Evolutionary conservation across 2,329 filamentous ascomycete genomes (phyloP).

Genomic region (Nakataea oryzae): DNA sequence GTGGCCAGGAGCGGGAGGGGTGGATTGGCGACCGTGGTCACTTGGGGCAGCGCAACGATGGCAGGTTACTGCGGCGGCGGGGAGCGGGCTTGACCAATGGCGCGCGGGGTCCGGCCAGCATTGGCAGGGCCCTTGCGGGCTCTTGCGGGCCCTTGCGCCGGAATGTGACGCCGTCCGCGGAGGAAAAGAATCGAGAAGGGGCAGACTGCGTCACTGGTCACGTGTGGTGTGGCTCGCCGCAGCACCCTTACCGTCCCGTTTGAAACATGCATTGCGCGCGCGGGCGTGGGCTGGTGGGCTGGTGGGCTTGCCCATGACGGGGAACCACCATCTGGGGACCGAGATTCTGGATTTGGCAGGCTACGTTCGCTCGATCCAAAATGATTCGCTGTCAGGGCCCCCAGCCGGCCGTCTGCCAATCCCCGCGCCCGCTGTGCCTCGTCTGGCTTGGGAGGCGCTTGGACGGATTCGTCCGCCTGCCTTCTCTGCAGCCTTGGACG

Average conservation of each 20-base stretch:
- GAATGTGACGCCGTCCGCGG: neutral
- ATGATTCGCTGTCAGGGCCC: neutral
- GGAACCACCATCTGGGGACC: too few species aligned
- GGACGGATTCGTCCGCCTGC: too few species aligned
- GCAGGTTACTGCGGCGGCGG: neutral
- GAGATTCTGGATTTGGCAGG: neutral
- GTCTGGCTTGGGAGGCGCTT: too few species aligned
- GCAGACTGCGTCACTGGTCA: neutral
- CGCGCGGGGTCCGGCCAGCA: neutral
- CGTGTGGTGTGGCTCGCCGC: neutral
- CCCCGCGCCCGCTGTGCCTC: too few species aligned
- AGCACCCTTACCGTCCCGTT: neutral
- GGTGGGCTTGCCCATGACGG: neutral
- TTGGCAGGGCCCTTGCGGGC: too few species aligned
- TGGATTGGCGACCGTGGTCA: neutral
- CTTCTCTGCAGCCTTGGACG: neutral
- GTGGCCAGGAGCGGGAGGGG: neutral
- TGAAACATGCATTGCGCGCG: too few species aligned
- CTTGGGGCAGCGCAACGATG: neutral
- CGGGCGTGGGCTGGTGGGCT: too few species aligned
- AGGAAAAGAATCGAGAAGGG: too few species aligned
- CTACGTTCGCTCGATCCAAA: too few species aligned
- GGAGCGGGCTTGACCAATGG: neutral
- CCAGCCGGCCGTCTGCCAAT: neutral
- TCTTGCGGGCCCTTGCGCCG: too few species aligned